Evolutionary conservation across 495 filamentous ascomycete species (phyloP).

Genomic region (Cetradonia linearis): DNA sequence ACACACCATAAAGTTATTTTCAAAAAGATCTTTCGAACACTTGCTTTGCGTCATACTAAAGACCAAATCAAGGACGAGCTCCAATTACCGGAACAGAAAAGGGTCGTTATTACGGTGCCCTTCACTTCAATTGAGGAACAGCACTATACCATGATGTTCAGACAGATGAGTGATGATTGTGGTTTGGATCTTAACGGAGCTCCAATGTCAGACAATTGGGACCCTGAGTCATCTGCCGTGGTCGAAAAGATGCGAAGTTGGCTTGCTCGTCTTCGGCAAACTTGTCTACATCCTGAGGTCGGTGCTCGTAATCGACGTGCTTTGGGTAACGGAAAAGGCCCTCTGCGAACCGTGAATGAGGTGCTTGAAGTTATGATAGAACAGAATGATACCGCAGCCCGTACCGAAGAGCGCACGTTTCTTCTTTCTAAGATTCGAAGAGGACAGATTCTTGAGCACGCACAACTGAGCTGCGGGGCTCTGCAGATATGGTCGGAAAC

Average conservation of each 20-base stretch:
- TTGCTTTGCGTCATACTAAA: conserved; percentile 82
- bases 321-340: conserved; percentile 52
- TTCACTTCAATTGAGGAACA: conserved; percentile 85
- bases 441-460: conserved; percentile 68
- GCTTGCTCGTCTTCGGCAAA: conserved; percentile 65
- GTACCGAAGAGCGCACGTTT: conserved; percentile 54
- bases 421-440: conserved; percentile 50
- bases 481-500: conserved; percentile 56
- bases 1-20: conserved; percentile 50
- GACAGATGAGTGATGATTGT: conserved; percentile 58
- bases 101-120: conserved; percentile 78
- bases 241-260: conserved; percentile 61
- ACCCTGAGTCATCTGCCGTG: conserved; percentile 43
- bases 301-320: conserved; percentile 56
- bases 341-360: conserved; percentile 68
- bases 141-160: conserved; percentile 62
- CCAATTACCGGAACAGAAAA: conserved; percentile 59
- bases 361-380: conserved; percentile 87
- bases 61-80: conserved; percentile 61
- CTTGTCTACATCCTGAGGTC: conserved; percentile 75
- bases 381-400: conserved; percentile 52
- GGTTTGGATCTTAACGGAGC: conserved; percentile 55
- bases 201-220: conserved; percentile 50
- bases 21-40: conserved; percentile 49
- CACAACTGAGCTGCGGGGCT: conserved; percentile 46